Base-by-base conservation (phyloP, 225 moss, liverwort and hornwort genomes). In the Climacium dendroides region DNA sequence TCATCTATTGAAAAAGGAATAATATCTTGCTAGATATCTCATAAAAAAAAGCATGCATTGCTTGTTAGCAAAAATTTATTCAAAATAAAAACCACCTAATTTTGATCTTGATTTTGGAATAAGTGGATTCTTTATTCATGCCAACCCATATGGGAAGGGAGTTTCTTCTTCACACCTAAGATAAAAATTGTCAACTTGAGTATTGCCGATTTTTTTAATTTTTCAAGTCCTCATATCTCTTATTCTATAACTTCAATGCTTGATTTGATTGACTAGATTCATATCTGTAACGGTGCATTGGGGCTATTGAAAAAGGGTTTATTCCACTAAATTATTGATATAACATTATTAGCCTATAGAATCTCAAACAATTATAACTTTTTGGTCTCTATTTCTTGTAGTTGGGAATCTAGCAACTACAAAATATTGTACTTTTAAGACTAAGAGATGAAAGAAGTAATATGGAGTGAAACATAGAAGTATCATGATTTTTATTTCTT, bases 141-240 rank as follows among this genome's bases (percentile, higher is more conserved):
- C 1, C 0, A 0, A 3, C 1, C 15, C 3, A 15, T 0, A 41
- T 1, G 8, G 8, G 26, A 41, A 15, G 0, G 24, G 11, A 20
- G 20, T 19, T n/a, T n/a, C 35, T 19, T n/a, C 69, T 69, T 69
- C 7, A 37, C 39, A 69, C 7, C 4, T 0, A 37, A 29, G 4
- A 47, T 30, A 18, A 73, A 43, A 18, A 7, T 47, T 73, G 17
- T 9, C 10, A 73, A 16, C 47, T 73, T 73, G 18, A 28, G 1
- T 29, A 43, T 47, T 7, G 18, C 0, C 11, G 18, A 47, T 4
- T 47, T 47, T 63, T 73, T 9, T 28, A n/a, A 18, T 45, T 43
- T 43, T 71, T 4, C 41, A 43, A 16, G 5, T 7, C 11, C 5
- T n/a, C 8, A 5, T 18, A 26, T 64, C 5, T 34, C 2, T 1